phyloP scores from a whole-genome alignment of 1,284 basidiomycete genomes.

The Mycena citricolor region DNA sequence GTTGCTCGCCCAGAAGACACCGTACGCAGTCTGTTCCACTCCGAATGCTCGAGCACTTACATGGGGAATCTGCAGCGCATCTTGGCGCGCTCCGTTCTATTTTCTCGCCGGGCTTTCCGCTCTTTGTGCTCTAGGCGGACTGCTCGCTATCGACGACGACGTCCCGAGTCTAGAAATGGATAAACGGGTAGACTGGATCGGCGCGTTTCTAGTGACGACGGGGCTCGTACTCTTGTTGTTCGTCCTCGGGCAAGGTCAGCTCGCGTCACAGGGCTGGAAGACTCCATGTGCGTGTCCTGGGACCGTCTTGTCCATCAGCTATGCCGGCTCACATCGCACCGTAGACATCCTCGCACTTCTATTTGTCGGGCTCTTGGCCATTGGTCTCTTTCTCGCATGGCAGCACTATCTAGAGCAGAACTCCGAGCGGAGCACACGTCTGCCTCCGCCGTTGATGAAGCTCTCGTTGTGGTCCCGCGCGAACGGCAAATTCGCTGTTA shows the following conservation, averaged over 20 bases:
- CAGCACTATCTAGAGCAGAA: conserved; percentile 38
- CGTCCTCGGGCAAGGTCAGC: conserved; percentile 70
- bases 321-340: background rate
- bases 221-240: conserved; percentile 83
- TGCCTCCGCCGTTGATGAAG: conserved; percentile 31
- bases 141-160: conserved; percentile 55
- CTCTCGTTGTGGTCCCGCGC: background rate
- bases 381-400: conserved; percentile 66
- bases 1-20: conserved; percentile 62
- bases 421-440: conserved; percentile 33
- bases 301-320: background rate
- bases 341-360: conserved; percentile 61
- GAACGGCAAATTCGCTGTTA: background rate
- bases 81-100: conserved; percentile 63
- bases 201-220: conserved; percentile 69
- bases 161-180: conserved; percentile 45
- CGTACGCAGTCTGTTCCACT: conserved; percentile 29
- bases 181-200: conserved; percentile 77
- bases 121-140: conserved; percentile 47
- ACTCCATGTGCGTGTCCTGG: conserved; percentile 58
- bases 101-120: conserved; percentile 50
- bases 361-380: conserved; percentile 57
- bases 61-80: conserved; percentile 32
- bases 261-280: conserved; percentile 67
- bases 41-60: too few species aligned